phyloP scores from a whole-genome alignment of 2,329 filamentous ascomycete species.

The Penicillium sclerotiorum region DNA sequence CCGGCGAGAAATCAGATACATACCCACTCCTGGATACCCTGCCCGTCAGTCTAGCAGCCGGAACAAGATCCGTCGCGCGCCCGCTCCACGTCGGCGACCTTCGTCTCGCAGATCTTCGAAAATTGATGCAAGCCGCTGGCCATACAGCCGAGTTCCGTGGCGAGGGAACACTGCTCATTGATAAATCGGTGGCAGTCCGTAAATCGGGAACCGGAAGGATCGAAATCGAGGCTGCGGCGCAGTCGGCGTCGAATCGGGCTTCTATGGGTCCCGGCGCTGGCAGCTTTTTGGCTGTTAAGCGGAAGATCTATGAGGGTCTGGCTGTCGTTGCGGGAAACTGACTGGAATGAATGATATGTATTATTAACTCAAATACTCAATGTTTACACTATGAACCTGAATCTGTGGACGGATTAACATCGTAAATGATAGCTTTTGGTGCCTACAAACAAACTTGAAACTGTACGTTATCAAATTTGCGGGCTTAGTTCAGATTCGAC shows the following conservation, averaged over 20 bases:
- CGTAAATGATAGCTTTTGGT: too few species aligned
- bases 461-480: too few species aligned
- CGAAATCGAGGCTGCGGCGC: constrained; percentile 78
- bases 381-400: background rate
- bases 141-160: constrained; percentile 91
- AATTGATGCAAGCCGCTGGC: constrained; percentile 77
- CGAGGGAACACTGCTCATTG: constrained; percentile 87
- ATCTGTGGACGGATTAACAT: too few species aligned
- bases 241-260: constrained; percentile 49
- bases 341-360: constrained; percentile 16
- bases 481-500: too few species aligned
- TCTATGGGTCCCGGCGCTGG: constrained; percentile 55
- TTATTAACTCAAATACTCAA: constrained; percentile 9
- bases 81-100: constrained; percentile 94
- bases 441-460: too few species aligned
- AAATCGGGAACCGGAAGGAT: constrained; percentile 87
- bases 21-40: constrained; percentile 62
- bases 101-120: constrained; percentile 81
- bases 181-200: constrained; percentile 82
- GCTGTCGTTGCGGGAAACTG: constrained; percentile 81
- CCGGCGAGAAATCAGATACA: constrained; percentile 34
- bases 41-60: constrained; percentile 65
- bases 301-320: constrained; percentile 89
- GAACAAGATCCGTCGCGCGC: constrained; percentile 75
- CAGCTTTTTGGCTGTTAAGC: constrained; percentile 85